Evolutionary conservation across 78 protist species (phyloP), one percentile per base, ranked within the genome.

Genomic region (Diacronema lutheri): DNA sequence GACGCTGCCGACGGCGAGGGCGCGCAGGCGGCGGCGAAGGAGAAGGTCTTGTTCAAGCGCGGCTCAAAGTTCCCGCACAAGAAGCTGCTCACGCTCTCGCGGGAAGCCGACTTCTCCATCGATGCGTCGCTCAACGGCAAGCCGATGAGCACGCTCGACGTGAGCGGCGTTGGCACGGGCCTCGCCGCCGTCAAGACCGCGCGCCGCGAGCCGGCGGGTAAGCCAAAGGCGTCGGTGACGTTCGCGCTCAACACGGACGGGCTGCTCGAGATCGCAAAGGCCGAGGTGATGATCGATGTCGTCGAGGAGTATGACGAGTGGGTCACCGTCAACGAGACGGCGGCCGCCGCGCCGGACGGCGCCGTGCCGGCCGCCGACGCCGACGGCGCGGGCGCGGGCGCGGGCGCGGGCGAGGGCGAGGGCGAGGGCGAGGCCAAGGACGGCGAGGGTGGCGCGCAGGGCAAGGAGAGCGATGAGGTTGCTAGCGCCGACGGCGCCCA

Each of bases 21-120:
- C 12, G 46, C 25, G 25, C 9, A 6, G 44, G 16, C 9, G 46
- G 37, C 33, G 74, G 46, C 44, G 29, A 66, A 66, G 74, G 74
- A 66, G 44, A 66, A 66, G 74, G 25, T 66, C n/a, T 46, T 66
- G 25, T 66, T 66, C 74, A 66, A 66, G 44, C 44, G 44, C 16
- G 2, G 19, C 74, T 12, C 74, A 3, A 66, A 66, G 74, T 35
- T 66, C 44, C 74, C 74, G 50, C 74, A 66, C 46, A 66, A 66
- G 74, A 66, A 66, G 74, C 46, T 66, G 46, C 33, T 66, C 74
- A 66, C 74, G 25, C 33, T 66, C 44, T 12, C 50, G n/a, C 74
- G 74, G 21, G 16, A 41, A 13, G 50, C 33, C 19, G 74, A 66
- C 74, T 20, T 66, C n/a, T n/a, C n/a, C n/a, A n/a, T n/a, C n/a